A percentile compares a stretch with the other conserved stretches of the same genome.
Conservation (phyloP, 371 early-diverging fungal species). For the Actinomortierella ambigua region DNA sequence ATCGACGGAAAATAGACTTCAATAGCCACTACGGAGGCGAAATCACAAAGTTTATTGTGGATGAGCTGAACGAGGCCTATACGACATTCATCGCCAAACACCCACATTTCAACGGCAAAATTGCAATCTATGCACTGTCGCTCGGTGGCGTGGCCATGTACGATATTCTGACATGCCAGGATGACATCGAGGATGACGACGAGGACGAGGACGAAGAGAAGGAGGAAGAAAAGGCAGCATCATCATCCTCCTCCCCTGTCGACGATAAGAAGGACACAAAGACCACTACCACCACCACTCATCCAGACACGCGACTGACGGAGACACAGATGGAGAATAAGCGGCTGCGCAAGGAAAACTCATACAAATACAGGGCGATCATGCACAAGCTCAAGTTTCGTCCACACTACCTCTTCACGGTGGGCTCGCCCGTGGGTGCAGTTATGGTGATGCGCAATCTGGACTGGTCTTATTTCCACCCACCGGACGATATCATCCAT, state of each 20-base stretch:
- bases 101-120: slow-evolving; percentile 63
- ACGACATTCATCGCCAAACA: slow-evolving; percentile 48
- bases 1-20: no score
- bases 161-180: slow-evolving; percentile 57
- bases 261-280: no score
- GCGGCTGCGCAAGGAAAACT: slow-evolving; percentile 22
- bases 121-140: slow-evolving; percentile 64
- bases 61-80: slow-evolving; percentile 59
- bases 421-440: slow-evolving; percentile 63
- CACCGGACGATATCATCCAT: slow-evolving; percentile 56
- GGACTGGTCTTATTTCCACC: slow-evolving; percentile 53
- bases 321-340: no score
- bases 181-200: slow-evolving; percentile 37
- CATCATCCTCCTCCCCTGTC: no score
- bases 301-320: no score
- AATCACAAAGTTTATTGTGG: slow-evolving; percentile 59
- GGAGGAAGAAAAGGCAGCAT: slow-evolving; percentile 6
- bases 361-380: slow-evolving; percentile 18
- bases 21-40: slow-evolving; percentile 54
- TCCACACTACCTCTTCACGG: slow-evolving; percentile 56
- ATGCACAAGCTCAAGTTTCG: slow-evolving; percentile 47
- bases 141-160: slow-evolving; percentile 71
- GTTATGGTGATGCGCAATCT: slow-evolving; percentile 66
- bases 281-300: no score
- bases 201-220: slow-evolving; percentile 39